Conservation (phyloP, 192 early-diverging fungal genomes). For the Ambispora gerdemannii region DNA sequence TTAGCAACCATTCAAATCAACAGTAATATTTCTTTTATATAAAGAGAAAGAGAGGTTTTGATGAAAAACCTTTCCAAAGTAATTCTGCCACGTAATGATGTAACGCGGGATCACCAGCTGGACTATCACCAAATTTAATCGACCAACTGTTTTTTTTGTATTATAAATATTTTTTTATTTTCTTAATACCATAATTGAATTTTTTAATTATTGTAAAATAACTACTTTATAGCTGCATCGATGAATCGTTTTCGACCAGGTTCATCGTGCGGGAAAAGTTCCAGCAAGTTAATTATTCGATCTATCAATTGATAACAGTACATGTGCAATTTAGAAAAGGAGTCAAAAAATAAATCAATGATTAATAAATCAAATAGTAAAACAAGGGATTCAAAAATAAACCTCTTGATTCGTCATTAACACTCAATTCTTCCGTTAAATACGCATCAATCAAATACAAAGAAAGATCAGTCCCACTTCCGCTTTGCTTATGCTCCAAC, state of each 20-base stretch:
- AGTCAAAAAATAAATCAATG: background rate
- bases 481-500: conserved; percentile 74
- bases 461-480: conserved; percentile 78
- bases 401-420: conserved; percentile 70
- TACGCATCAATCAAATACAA: conserved; percentile 82
- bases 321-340: background rate
- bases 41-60: background rate
- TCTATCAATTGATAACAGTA: conserved; percentile 35
- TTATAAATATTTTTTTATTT: too few species aligned
- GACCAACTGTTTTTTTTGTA: conserved; percentile 75
- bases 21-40: background rate
- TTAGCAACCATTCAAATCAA: background rate
- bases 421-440: conserved; percentile 59
- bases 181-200: too few species aligned
- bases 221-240: conserved; percentile 52
- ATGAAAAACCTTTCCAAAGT: conserved; percentile 58
- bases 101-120: conserved; percentile 63
- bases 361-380: background rate
- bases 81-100: conserved; percentile 71
- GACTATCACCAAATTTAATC: conserved; percentile 50
- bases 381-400: conserved; percentile 14
- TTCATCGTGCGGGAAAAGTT: conserved; percentile 54
- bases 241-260: conserved; percentile 52
- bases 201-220: too few species aligned
- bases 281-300: conserved; percentile 61